Conservation (phyloP, 2,329 filamentous ascomycete genomes). For the Ophiostoma himal-ulmi region DNA sequence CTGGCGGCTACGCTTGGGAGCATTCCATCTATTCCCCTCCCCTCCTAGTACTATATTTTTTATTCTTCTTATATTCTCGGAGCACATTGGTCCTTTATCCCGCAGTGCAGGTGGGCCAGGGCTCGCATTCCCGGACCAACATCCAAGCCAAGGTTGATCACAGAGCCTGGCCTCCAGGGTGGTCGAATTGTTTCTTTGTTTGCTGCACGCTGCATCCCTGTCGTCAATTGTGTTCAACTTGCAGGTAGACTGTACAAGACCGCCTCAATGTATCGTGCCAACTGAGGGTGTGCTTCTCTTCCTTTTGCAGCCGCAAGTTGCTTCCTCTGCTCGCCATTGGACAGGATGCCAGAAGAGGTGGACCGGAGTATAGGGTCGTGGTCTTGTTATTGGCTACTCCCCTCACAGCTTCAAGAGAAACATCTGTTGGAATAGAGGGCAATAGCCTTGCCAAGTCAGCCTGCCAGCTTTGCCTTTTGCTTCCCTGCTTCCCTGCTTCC, state of each 20-base stretch:
- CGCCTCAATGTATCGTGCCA: neutral
- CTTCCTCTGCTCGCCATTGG: neutral
- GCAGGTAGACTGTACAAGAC: neutral
- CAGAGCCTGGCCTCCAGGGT: neutral
- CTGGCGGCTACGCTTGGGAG: neutral
- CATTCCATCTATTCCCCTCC: neutral
- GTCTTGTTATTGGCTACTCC: neutral
- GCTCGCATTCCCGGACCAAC: neutral
- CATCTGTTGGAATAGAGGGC: neutral
- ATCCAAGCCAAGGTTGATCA: neutral
- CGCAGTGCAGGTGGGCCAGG: neutral
- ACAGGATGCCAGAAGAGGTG: neutral
- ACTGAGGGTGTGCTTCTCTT: neutral
- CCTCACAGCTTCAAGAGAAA: neutral
- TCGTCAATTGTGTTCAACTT: neutral
- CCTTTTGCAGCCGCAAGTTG: neutral
- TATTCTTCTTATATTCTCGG: too few relatives aligned
- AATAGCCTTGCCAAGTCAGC: neutral
- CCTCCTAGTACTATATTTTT: neutral
- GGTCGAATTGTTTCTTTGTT: neutral
- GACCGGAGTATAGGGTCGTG: neutral
- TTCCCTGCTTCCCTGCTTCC: too few relatives aligned
- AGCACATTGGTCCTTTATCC: neutral
- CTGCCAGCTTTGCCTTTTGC: too few relatives aligned
- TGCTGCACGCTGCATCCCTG: too few relatives aligned